Conservation (phyloP, 2,329 filamentous ascomycete genomes). For the Laburnicola sp. region DNA sequence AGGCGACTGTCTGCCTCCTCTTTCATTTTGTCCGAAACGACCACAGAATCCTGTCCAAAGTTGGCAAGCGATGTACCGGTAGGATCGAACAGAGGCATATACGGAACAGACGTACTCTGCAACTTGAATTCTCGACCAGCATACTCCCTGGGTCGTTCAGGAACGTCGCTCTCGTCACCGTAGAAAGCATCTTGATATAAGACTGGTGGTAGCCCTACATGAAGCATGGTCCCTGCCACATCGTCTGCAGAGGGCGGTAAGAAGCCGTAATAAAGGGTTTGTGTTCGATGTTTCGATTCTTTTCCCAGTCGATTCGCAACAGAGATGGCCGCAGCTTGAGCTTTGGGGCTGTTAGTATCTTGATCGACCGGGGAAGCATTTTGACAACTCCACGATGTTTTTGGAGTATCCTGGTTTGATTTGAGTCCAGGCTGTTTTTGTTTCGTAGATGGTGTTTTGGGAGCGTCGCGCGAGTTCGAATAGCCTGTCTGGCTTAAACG, state of each 20-base stretch:
- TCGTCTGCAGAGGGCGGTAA: constrained; percentile 49
- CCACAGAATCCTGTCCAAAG: constrained; percentile 56
- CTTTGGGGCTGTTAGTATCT: constrained; percentile 21
- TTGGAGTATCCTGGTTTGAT: constrained; percentile 23
- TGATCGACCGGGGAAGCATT: constrained; percentile 26
- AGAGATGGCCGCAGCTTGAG: constrained; percentile 20
- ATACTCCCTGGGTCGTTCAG: constrained; percentile 76
- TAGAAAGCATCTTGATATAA: constrained; percentile 88
- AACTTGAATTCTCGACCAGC: constrained; percentile 84
- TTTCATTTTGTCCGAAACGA: constrained; percentile 55
- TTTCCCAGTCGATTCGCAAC: constrained; percentile 21
- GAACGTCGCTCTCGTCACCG: constrained; percentile 80
- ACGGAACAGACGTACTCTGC: constrained; percentile 73
- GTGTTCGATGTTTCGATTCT: constrained; percentile 21
- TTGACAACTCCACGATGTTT: constrained; percentile 40
- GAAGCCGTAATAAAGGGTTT: constrained; percentile 41
- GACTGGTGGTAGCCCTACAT: constrained; percentile 64
- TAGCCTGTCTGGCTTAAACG: constrained; percentile 68
- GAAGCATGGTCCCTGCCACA: constrained; percentile 61
- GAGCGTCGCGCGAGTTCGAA: constrained; percentile 50
- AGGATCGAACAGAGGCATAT: constrained; percentile 76
- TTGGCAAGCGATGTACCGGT: constrained; percentile 60
- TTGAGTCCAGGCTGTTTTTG: constrained; percentile 24
- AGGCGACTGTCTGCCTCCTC: constrained; percentile 57
- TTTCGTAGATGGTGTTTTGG: constrained; percentile 34